Evolutionary conservation across 2,329 filamentous ascomycete species (phyloP).

Genomic region (Monosporascus sp.): DNA sequence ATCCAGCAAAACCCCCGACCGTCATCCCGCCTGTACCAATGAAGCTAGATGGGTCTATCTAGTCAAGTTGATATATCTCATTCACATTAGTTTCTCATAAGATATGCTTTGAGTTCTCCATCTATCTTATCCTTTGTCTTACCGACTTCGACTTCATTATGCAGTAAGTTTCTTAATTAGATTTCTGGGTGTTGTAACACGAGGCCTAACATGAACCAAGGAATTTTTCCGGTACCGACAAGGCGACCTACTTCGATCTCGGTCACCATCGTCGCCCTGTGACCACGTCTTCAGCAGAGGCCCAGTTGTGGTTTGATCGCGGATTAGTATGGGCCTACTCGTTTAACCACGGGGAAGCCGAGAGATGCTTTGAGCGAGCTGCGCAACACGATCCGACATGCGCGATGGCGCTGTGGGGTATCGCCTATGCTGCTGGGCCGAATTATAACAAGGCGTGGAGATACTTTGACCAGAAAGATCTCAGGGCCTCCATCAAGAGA

Average conservation of each 20-base stretch:
- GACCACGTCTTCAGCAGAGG: constrained; percentile 36
- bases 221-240: too few species aligned
- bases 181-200: too few species aligned
- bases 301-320: constrained; percentile 54
- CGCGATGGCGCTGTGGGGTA: constrained; percentile 48
- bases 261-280: constrained; percentile 42
- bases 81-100: too few species aligned
- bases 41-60: too few species aligned
- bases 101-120: too few species aligned
- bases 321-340: constrained; percentile 55
- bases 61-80: too few species aligned
- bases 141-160: too few species aligned
- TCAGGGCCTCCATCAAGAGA: neutral
- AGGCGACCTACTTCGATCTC: constrained; percentile 29
- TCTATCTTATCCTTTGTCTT: too few species aligned
- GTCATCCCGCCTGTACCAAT: too few species aligned
- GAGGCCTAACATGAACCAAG: too few species aligned
- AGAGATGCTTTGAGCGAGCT: constrained; percentile 42
- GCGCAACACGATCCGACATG: constrained; percentile 37
- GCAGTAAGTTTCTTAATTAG: too few species aligned
- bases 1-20: too few species aligned
- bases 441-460: constrained; percentile 36
- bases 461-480: constrained; percentile 15
- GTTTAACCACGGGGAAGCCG: constrained; percentile 57
- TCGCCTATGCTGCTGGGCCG: constrained; percentile 52